Conservation (phyloP, 306 rosid species). For the Castanopsis chinensis region DNA sequence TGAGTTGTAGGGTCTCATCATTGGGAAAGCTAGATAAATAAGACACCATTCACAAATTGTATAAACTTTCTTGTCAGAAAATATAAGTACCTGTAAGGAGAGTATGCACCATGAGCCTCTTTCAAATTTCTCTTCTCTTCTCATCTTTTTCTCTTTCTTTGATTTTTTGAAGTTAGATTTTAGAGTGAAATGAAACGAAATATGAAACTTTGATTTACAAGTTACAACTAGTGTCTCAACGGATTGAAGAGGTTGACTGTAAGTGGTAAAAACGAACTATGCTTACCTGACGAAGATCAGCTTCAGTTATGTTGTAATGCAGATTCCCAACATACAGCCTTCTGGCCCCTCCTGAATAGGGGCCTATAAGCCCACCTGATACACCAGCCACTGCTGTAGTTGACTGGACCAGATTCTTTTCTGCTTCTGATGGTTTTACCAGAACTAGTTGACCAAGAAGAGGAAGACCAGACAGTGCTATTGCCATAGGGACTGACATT, state of each 20-base stretch:
- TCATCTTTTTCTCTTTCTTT: no score
- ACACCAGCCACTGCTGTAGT: constrained; percentile 55
- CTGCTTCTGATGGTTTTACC: constrained; percentile 99
- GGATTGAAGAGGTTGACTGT: no score
- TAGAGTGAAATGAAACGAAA: no score
- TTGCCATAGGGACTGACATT: constrained; percentile 99
- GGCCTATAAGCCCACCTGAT: constrained; percentile 65
- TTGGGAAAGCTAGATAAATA: not conserved
- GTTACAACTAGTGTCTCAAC: no score
- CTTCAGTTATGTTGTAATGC: constrained; percentile 80
- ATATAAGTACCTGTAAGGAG: not conserved
- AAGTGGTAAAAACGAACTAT: no score
- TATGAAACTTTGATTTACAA: no score
- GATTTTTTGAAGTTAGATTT: no score
- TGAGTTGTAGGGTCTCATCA: no score
- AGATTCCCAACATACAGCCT: constrained; percentile 95
- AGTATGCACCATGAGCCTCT: no score
- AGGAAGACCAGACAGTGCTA: constrained; percentile 93
- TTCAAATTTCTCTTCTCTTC: no score
- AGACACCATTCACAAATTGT: not conserved
- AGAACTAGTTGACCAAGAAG: constrained; percentile 90
- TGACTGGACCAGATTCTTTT: constrained; percentile 92
- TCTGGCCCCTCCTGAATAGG: constrained; percentile 93
- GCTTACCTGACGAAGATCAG: constrained; percentile 81
- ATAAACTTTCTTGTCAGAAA: not conserved